Evolutionary conservation across 192 early-diverging fungal genomes (phyloP), one percentile per base, ranked within the genome.

Genomic region (Phlyctochytrium bullatum): DNA sequence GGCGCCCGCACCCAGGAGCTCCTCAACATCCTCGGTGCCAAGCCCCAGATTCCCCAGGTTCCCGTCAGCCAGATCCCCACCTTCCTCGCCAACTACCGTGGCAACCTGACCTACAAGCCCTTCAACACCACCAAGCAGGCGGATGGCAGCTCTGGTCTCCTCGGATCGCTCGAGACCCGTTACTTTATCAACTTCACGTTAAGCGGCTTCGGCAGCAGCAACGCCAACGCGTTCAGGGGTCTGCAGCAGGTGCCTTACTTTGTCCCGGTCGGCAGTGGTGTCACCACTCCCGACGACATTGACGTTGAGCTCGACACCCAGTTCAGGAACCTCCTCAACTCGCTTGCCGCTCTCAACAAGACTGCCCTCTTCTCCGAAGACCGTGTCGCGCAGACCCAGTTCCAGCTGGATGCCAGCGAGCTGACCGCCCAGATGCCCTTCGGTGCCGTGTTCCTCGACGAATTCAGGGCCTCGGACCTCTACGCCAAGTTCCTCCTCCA

Each of bases 361-460:
- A 40, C 67, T 20, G 62, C 60, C 6, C 16, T 79, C 4, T 25
- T 25, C 23, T 53, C 67, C 27, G 20, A 63, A 28, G 32, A 56
- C 0, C 25, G n/a, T 50, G 61, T 36, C 2, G 73, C 53, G 20
- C 1, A 72, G 4, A 36, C 66, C 31, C 51, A 25, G 34, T 76
- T 76, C 53, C 36, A 71, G n/a, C 16, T 35, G 25, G 23, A 20
- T 4, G 63, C 67, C 12, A 72, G 64, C 14, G 36, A 33, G 2
- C 53, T 83, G n/a, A 59, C 78, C 31, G 60, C 64, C 36, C 65
- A 81, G 33, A 75, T 89, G 76, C 88, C 88, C 27, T 80, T 69
- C 34, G 84, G 84, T 25, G 84, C 74, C 10, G 28, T 87, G 23
- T 61, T 76, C 51, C 77, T 87, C 51, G 77, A 87, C 25, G 53